phyloP scores from a whole-genome alignment of 1,284 basidiomycete genomes.

The Moesziomyces globuligerus region DNA sequence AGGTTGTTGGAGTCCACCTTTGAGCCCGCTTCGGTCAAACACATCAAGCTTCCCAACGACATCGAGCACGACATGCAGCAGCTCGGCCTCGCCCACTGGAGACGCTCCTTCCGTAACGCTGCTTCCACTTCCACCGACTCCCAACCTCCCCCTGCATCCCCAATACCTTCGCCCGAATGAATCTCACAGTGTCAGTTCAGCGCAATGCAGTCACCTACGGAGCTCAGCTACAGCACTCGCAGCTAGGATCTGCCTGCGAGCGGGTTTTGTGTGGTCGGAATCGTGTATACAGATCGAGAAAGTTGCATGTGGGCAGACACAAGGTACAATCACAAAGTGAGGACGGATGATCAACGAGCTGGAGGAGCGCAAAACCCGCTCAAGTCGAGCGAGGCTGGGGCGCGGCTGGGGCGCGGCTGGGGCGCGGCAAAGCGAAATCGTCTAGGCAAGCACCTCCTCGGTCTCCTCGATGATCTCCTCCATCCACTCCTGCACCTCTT shows the following conservation, averaged over 20 bases:
- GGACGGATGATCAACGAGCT: too few relatives aligned
- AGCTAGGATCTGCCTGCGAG: too few relatives aligned
- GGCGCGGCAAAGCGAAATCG: background rate
- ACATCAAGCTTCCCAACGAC: constrained; percentile 52
- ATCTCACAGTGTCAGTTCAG: background rate
- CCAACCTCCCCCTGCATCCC: constrained; percentile 1
- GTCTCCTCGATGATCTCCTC: constrained; percentile 67
- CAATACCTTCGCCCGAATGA: constrained; percentile 14
- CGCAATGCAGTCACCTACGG: background rate
- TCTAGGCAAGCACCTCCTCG: constrained; percentile 60
- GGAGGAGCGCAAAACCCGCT: too few relatives aligned
- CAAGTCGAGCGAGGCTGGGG: too few relatives aligned
- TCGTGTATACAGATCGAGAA: constrained; percentile 17
- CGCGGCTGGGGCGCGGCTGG: too few relatives aligned
- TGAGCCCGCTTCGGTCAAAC: constrained; percentile 53
- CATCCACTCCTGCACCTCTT: constrained; percentile 67
- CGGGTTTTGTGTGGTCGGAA: too few relatives aligned
- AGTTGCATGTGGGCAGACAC: background rate
- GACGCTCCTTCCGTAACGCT: constrained; percentile 23
- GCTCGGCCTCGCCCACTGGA: constrained; percentile 39
- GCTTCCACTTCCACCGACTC: constrained; percentile 3
- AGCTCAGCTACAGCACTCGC: too few relatives aligned
- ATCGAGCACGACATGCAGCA: constrained; percentile 44
- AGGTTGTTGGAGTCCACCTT: constrained; percentile 60
- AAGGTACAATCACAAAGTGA: background rate